A percentile compares a stretch with the other conserved stretches of the same genome.
Conservation (phyloP, 2,329 filamentous ascomycete genomes). For the Dichotomopilus funicola region DNA sequence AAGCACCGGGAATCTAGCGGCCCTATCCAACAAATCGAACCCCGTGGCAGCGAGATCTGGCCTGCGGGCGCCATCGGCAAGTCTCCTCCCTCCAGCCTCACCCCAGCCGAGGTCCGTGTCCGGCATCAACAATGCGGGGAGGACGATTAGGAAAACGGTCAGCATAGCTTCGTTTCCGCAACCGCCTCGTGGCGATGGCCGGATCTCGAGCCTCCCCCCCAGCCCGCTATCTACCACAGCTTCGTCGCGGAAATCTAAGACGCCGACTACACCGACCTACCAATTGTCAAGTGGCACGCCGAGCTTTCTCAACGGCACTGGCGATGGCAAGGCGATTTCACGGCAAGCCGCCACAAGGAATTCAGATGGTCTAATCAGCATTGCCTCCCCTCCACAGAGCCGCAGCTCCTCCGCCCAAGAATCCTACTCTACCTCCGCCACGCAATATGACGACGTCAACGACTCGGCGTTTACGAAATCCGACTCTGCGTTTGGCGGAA, state of each 20-base stretch:
- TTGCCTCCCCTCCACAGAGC: constrained; percentile 79
- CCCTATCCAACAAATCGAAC: constrained; percentile 34
- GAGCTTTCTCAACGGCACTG: constrained; percentile 72
- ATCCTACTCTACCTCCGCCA: constrained; percentile 85
- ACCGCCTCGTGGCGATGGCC: constrained; percentile 63
- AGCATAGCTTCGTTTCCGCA: constrained; percentile 94
- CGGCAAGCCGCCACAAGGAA: constrained; percentile 55
- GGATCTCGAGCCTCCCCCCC: constrained; percentile 54
- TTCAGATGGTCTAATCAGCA: constrained; percentile 68
- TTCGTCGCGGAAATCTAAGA: constrained; percentile 48
- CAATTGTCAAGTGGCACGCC: constrained; percentile 51
- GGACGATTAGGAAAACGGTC: constrained; percentile 74
- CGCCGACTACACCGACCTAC: constrained; percentile 48
- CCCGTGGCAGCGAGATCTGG: constrained; percentile 50
- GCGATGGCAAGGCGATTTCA: constrained; percentile 67
- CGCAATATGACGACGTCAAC: constrained; percentile 74
- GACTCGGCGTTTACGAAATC: constrained; percentile 42
- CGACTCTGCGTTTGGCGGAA: constrained; percentile 33
- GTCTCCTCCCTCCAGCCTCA: constrained; percentile 45
- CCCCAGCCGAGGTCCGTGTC: constrained; percentile 50
- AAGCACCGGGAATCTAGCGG: constrained; percentile 47
- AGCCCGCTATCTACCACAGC: constrained; percentile 52
- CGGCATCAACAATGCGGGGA: constrained; percentile 53
- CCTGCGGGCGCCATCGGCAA: constrained; percentile 53
- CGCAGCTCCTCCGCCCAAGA: constrained; percentile 87